These are phyloP conservation scores for Pleurotus citrinopileatus DNA, from an alignment of 768 basidiomycete genomes.

Conservation along the genomic window DNA sequence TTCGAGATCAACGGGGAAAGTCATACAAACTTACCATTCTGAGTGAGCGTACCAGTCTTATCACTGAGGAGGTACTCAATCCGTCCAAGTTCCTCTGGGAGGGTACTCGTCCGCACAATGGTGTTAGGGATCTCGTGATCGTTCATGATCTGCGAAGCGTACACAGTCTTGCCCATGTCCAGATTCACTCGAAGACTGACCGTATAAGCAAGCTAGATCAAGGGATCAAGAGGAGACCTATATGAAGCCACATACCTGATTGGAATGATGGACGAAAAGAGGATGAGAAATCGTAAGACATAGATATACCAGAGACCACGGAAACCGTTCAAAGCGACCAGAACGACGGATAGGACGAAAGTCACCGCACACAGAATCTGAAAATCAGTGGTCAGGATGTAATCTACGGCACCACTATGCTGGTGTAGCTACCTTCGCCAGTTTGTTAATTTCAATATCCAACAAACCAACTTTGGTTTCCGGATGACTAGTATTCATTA, in stretches of 20 bases:
- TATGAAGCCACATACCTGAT: conserved; percentile 90
- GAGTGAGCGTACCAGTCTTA: conserved; percentile 96
- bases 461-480: conserved; percentile 90
- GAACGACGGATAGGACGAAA: conserved; percentile 83
- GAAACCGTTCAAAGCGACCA: conserved; percentile 96
- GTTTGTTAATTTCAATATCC: conserved; percentile 91
- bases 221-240: neutral
- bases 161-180: conserved; percentile 99
- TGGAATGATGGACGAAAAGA: conserved; percentile 98
- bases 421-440: conserved; percentile 81
- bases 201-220: neutral
- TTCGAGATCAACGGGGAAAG: neutral
- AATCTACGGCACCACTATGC: too few species aligned
- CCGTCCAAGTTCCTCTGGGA: conserved; percentile 94
- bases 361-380: conserved; percentile 95
- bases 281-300: conserved; percentile 92
- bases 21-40: conserved; percentile 87
- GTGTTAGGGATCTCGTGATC: conserved; percentile 92
- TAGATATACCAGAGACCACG: conserved; percentile 95
- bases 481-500: conserved; percentile 98
- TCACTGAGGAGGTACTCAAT: conserved; percentile 96
- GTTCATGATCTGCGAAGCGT: conserved; percentile 92
- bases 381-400: neutral
- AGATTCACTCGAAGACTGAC: conserved; percentile 96
- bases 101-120: conserved; percentile 94